Base-by-base conservation (phyloP, 148 eudicot genomes). In the Agrostemma githago region DNA sequence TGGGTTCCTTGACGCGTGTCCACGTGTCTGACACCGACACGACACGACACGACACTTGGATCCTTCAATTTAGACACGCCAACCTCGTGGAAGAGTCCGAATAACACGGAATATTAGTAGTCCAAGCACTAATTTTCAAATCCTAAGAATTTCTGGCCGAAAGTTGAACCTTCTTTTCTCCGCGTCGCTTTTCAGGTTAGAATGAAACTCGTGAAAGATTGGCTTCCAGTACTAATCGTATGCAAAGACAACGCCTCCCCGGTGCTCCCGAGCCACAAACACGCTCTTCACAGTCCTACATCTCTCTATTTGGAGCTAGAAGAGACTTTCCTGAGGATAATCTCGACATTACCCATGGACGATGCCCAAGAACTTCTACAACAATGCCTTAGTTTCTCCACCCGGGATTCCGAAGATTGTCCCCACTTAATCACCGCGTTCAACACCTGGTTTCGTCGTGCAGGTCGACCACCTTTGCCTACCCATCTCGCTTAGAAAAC, bases 391-490 rank as follows among this genome's bases (percentile, higher is more conserved):
- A 86, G 89, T 78, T 89, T 93, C 83, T 91, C 98, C 5, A 88
- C 98, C 21, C 86, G 97, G 74, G 91, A 85, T 73, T 80, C 85
- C 15, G 97, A 93, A 7, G 89, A 87, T 72, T 93, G 95, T 67
- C 90, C 89, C 11, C 98, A 93, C 73, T 73, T 93, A 78, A 85
- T 91, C 37, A 68, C 81, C 40, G 97, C 97, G 38, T 93, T 91
- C 71, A 84, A 86, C 73, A 93, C 95, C 39, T 93, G 98, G 98
- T 93, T 93, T 74, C 86, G 88, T 6, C 92, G 97, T 72, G 89
- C 97, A 40, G 88, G 85, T 68, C 79, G 83, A 3, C 79, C 83
- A 61, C 73, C 71, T 5, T 82, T 37, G 43, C 41, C 77, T 44
- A 15, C 76, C 12, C 26, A 40, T 54, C 11, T 61, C 20, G 56